phyloP scores from a whole-genome alignment of 345 rosid genomes.

The Tarenaya hassleriana region DNA sequence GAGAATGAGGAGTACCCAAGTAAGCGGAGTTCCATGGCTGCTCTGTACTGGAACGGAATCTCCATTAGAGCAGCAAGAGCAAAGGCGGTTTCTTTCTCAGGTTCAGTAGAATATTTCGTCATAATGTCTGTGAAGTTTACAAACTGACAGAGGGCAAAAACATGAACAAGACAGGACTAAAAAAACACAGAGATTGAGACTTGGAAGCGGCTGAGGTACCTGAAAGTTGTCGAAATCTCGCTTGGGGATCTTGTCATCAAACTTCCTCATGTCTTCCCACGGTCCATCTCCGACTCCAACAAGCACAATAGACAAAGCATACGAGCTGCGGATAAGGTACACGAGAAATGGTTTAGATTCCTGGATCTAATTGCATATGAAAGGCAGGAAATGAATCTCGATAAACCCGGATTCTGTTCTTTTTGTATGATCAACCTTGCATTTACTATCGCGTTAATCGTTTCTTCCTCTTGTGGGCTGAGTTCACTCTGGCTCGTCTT shows the following conservation, averaged over 20 bases:
- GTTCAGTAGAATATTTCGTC: conserved; percentile 35
- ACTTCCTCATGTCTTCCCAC: conserved; percentile 74
- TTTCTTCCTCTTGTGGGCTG: conserved; percentile 54
- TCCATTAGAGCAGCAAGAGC: conserved; percentile 94
- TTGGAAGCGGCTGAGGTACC: conserved; percentile 24
- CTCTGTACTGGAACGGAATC: conserved; percentile 74
- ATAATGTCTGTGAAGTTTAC: conserved; percentile 79
- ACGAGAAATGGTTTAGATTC: conserved; percentile 5
- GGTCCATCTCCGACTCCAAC: conserved; percentile 86
- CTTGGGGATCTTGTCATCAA: conserved; percentile 65
- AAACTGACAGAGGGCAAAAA: conserved; percentile 40
- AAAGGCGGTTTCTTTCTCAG: conserved; percentile 71
- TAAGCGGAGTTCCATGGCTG: conserved; percentile 46
- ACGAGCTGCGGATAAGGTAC: conserved; percentile 28
- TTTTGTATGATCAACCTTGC: conserved; percentile 43
- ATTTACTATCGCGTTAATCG: conserved; percentile 48
- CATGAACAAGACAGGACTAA: conserved; percentile 5
- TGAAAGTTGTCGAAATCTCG: conserved; percentile 75
- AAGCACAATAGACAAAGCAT: conserved; percentile 61
- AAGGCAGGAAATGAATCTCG: background rate
- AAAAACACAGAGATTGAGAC: background rate
- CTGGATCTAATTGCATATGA: background rate
- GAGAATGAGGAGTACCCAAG: conserved; percentile 45
- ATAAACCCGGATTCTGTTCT: background rate
- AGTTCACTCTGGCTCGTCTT: conserved; percentile 37